phyloP scores from a whole-genome alignment of 2,329 filamentous ascomycete genomes.

The Xylaria sp. region DNA sequence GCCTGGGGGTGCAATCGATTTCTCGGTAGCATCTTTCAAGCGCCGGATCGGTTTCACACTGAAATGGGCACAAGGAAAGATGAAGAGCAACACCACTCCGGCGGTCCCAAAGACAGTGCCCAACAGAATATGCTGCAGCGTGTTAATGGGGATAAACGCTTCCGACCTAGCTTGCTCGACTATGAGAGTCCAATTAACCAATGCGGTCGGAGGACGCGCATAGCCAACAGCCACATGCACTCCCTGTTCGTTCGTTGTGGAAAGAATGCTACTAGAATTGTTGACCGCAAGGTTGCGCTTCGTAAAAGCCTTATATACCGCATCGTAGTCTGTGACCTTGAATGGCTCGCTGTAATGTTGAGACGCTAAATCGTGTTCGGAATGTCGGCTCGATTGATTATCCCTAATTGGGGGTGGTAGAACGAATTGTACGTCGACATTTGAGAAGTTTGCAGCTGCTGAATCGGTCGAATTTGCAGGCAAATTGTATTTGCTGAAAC shows the following conservation, averaged over 20 bases:
- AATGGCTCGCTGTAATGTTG: slow-evolving; percentile 65
- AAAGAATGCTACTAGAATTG: slow-evolving; percentile 75
- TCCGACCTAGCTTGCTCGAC: slow-evolving; percentile 81
- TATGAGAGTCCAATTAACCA: slow-evolving; percentile 85
- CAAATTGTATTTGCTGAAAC: slow-evolving; percentile 60
- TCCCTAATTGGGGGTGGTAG: slow-evolving; percentile 63
- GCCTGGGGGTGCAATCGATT: slow-evolving; percentile 74
- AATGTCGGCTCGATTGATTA: slow-evolving; percentile 61
- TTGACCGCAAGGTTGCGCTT: slow-evolving; percentile 63
- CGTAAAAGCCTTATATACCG: slow-evolving; percentile 70
- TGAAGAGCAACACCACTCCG: slow-evolving; percentile 75
- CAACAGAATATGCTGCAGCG: slow-evolving; percentile 81
- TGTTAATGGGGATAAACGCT: slow-evolving; percentile 79
- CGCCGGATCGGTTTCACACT: slow-evolving; percentile 83
- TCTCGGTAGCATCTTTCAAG: slow-evolving; percentile 78
- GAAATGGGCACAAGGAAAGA: slow-evolving; percentile 83
- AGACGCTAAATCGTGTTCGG: slow-evolving; percentile 54
- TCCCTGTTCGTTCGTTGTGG: slow-evolving; percentile 78
- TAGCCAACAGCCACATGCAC: slow-evolving; percentile 81
- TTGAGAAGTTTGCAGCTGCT: slow-evolving; percentile 52
- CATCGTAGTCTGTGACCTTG: slow-evolving; percentile 69
- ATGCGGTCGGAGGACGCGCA: slow-evolving; percentile 71
- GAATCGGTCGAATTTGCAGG: slow-evolving; percentile 61
- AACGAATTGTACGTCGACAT: slow-evolving; percentile 66
- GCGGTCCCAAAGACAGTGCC: slow-evolving; percentile 87